Evolutionary conservation across 1,284 basidiomycete genomes (phyloP).

Genomic region (Wolfiporia cocos): DNA sequence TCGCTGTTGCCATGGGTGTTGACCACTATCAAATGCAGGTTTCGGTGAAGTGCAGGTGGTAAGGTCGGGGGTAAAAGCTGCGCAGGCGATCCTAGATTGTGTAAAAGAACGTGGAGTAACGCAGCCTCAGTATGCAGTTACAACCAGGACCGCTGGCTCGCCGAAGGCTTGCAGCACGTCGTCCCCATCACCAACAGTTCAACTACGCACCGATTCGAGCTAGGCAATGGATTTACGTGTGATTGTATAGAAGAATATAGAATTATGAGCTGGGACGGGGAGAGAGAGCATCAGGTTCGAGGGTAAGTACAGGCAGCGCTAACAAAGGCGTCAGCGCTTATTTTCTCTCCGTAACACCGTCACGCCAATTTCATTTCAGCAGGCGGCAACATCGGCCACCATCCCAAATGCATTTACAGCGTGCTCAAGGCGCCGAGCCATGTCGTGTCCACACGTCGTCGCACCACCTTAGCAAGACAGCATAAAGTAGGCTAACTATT

Average conservation of each 20-base stretch:
- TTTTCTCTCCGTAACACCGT: no score
- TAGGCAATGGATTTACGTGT: slow-evolving; percentile 7
- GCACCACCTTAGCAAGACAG: no score
- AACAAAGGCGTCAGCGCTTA: slow-evolving; percentile 7
- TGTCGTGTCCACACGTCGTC: no score
- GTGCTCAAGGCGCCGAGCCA: no score
- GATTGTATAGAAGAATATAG: slow-evolving; percentile 10
- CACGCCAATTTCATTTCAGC: no score
- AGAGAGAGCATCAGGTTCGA: slow-evolving; percentile 27
- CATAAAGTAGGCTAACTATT: no score
- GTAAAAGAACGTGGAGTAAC: slow-evolving; percentile 11
- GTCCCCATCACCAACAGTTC: slow-evolving; percentile 1
- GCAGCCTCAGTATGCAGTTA: slow-evolving; percentile 17
- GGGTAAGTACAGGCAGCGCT: slow-evolving; percentile 18
- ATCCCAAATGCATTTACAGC: no score
- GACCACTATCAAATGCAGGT: neutral
- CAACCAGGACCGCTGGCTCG: slow-evolving; percentile 12
- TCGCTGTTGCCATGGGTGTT: slow-evolving; percentile 16
- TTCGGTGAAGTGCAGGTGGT: neutral
- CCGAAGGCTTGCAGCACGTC: slow-evolving; percentile 5
- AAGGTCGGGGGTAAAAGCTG: neutral
- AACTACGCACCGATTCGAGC: slow-evolving; percentile 14
- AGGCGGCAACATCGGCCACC: no score
- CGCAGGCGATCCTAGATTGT: slow-evolving; percentile 8
- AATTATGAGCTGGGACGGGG: slow-evolving; percentile 17